Base-by-base conservation (phyloP, 257 asterid species). In the Ocimum tenuiflorum region DNA sequence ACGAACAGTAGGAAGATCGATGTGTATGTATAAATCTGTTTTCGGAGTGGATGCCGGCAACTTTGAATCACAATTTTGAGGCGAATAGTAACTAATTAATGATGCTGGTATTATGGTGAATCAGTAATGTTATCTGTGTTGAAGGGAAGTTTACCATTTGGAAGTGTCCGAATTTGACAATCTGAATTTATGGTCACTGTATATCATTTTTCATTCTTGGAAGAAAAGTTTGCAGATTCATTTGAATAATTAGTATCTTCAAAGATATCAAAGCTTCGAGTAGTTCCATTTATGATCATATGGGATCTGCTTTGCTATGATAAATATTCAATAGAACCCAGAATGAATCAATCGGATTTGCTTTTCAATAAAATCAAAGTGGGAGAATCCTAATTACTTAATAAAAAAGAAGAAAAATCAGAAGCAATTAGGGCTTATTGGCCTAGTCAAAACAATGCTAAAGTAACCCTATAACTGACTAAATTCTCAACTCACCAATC, bases 371-470 rank as follows among this genome's bases (percentile, higher is more conserved):
- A 46, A 47, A 23, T 42, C 15, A 58, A 15, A 23, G 47, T 11
- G 31, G 41, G 24, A 47, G 67, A 42, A 52, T 13, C 45, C 33
- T 13, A 33, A 3, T 31, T 7, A 33, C 8, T 35, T 56, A 4
- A 56, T 12, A 29, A 13, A 14, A 11, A 47, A 63, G 27, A 18
- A 29, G 8, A n/a, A 53, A 56, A 22, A 46, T 45, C 22, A 46
- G 54, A 56, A 68, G 43, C 49, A 46, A 68, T 58, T 43, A 33
- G 68, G 69, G 59, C 14, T 48, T 7, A 47, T 63, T 33, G 57
- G 49, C 24, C 29, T 19, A 45, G 29, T 46, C 73, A 47, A 68
- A 68, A 68, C 66, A 45, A 68, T 29, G 66, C 66, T 18, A 29
- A 67, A 46, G 58, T 56, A 53, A 56, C 24, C 68, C 54, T 47